These are phyloP conservation scores for Pyrrhoderma lamaoense DNA, from an alignment of 1,284 basidiomycete species.

Conservation along the genomic window DNA sequence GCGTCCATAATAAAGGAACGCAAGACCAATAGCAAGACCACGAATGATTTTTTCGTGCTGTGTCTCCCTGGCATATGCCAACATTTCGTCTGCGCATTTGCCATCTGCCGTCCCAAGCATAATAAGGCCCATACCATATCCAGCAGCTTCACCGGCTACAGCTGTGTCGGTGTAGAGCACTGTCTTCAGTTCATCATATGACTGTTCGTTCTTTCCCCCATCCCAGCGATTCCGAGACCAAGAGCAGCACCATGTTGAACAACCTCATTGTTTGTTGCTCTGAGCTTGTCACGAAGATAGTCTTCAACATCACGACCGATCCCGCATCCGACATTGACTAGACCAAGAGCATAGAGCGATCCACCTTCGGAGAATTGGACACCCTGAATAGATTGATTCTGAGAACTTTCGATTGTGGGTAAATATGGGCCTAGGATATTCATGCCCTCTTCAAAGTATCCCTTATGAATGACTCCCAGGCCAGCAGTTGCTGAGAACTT, in stretches of 20 bases:
- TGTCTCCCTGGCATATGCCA: constrained; percentile 89
- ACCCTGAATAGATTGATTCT: constrained; percentile 57
- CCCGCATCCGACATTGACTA: constrained; percentile 87
- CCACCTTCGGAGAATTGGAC: constrained; percentile 90
- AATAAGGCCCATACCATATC: constrained; percentile 93
- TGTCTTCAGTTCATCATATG: constrained; percentile 86
- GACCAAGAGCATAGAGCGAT: constrained; percentile 86
- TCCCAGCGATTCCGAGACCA: constrained; percentile 86
- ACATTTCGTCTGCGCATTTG: constrained; percentile 84
- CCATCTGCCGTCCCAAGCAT: constrained; percentile 87
- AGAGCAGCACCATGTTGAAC: constrained; percentile 95
- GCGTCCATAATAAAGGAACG: constrained; percentile 85
- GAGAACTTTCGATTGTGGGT: constrained; percentile 60
- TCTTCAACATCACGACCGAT: constrained; percentile 60
- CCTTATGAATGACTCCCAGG: constrained; percentile 94
- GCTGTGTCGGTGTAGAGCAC: constrained; percentile 89
- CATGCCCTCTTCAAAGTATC: constrained; percentile 89
- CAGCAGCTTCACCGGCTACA: constrained; percentile 88
- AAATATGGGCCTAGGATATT: constrained; percentile 91
- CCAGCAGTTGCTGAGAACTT: constrained; percentile 96
- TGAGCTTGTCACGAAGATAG: constrained; percentile 74
- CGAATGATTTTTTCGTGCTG: constrained; percentile 98
- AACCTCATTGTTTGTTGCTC: constrained; percentile 65
- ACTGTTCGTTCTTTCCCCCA: constrained; percentile 86
- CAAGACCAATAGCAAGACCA: constrained; percentile 84